Base-by-base conservation (phyloP, 768 basidiomycete genomes). In the Lyophyllum atratum region DNA sequence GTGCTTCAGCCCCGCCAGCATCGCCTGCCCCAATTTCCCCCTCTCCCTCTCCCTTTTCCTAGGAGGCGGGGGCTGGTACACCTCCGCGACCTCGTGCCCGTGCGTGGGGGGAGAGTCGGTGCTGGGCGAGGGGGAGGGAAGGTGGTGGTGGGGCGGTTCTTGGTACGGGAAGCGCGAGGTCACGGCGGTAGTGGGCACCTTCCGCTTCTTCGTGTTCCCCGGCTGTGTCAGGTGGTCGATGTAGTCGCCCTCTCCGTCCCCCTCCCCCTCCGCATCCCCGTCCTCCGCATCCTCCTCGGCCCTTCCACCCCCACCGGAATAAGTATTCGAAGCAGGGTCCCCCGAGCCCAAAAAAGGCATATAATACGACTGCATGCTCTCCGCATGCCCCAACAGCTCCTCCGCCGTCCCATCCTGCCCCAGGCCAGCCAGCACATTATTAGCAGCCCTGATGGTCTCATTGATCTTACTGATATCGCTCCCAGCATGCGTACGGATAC, bases 201-300 rank as follows among this genome's bases (percentile, higher is more conserved):
- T 93, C 47, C 92, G 80, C 75, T 93, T 93, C 83, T 93, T 93
- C 47, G 90, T 89, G 65, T 93, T 93, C 8, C 87, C 87, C 3
- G 86, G 90, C 60, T 91, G 90, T 59, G 82, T 85, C 28, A 86
- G 71, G 63, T 89, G 86, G 68, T 91, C 88, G 15, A 79, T 66
- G 61, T 85, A 86, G 65, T 89, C 89, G 21, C 78, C 84, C 60
- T 84, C 85, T 10, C 73, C 80, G 28, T 78, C 75, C 60, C 80
- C 81, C 45, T 85, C 83, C 37, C 82, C 82, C 53, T 80, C 80
- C 14, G 70, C 72, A 43, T 66, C 58, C 54, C 56, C 59, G 48
- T 56, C 56, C 44, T 59, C 54, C 33, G 34, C 48, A n/a, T 58
- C 60, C 7, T 50, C 54, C 33, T 50, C 56, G 8, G 40, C 46